Base-by-base conservation (phyloP, 31 red algal species). In the Porphyra umbilicalis region DNA sequence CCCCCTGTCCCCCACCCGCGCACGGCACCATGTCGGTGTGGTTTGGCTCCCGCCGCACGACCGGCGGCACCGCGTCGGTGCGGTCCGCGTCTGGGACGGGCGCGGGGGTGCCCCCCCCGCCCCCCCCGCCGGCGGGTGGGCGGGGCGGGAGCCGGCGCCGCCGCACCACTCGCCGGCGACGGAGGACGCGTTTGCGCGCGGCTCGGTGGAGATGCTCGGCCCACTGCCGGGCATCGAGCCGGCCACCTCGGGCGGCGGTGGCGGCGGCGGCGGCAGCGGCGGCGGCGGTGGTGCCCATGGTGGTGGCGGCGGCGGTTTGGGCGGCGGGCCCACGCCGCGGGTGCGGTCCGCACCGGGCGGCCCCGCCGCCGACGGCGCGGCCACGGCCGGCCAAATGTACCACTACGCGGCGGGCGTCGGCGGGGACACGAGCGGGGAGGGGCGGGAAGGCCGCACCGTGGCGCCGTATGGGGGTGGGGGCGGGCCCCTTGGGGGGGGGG, bases 1-100 rank as follows among this genome's bases (percentile, higher is more conserved):
- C 6, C 25, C 44, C 6, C 44, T 16, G 25, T 8, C 57, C 57
- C 2, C 57, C 57, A 18, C 57, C 25, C 0, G 4, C 6, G 20
- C 25, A 18, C 57, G 16, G 25, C 11, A 29, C 30, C 57, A 71
- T 71, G 57, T 71, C 57, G 20, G 57, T 29, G 2, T 71, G 57
- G 57, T 71, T 71, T 71, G 57, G 57, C 14, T 71, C 57, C 57
- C 57, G 57, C 57, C 57, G 57, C 57, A 71, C 57, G 25, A 71
- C 57, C 57, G 57, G 57, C 57, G 57, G 57, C 57, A 71, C 57
- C 57, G 57, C 57, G 57, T 71, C 57, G 57, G 57, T 71, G 57
- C 57, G 57, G 57, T 71, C 57, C 4, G 57, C 57, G 57, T 71
- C 57, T 18, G 25, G 57, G 20, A 29, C 30, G 25, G 57, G 25